Percentiles rank a stretch among this genome's conserved stretches.
These are phyloP conservation scores for Smittium mucronatum DNA, from an alignment of 371 early-diverging fungal species.

Conservation along the genomic window DNA sequence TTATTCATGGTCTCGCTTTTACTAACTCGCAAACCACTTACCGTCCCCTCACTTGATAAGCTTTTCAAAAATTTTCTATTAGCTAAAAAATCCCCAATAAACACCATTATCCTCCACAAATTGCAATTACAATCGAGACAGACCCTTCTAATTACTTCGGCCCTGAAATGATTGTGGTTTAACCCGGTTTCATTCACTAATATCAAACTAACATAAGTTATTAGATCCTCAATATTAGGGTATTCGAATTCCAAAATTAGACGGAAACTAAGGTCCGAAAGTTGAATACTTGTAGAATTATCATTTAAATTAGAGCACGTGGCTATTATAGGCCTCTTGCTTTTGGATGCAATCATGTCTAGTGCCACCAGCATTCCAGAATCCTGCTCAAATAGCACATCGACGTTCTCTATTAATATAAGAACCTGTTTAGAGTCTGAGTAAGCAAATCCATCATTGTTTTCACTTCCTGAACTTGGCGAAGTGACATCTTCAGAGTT, in stretches of 20 bases:
- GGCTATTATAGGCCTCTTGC: conserved; percentile 67
- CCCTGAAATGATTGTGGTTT: background rate
- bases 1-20: background rate
- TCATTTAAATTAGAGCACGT: conserved; percentile 44
- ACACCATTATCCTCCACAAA: background rate
- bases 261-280: background rate
- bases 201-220: background rate
- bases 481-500: background rate
- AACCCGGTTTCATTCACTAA: conserved; percentile 2
- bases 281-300: background rate
- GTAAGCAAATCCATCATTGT: background rate
- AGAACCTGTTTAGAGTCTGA: conserved; percentile 39
- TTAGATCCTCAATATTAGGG: background rate
- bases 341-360: conserved; percentile 47
- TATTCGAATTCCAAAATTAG: background rate
- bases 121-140: background rate
- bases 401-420: conserved; percentile 70
- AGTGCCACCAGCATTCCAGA: conserved; percentile 66
- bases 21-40: too few species aligned
- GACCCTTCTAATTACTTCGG: background rate
- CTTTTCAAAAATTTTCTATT: background rate
- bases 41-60: background rate
- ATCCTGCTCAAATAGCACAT: conserved; percentile 69
- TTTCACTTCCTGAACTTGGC: background rate
- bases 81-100: background rate